phyloP scores from a whole-genome alignment of 176 grass and related monocot genomes.

The Pontederia paniculata region DNA sequence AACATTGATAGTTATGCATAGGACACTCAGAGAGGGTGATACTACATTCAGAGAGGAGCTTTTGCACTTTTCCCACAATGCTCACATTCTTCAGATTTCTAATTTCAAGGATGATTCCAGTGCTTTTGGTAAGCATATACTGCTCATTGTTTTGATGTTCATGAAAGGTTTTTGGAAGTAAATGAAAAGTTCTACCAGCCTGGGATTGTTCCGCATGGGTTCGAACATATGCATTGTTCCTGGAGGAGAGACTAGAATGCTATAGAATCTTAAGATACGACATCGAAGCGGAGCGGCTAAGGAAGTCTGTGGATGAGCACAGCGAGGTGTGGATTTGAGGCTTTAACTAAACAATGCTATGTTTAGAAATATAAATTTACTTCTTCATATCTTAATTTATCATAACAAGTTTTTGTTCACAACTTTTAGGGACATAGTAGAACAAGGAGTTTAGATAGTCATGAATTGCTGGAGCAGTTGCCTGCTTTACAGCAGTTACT shows the following conservation, averaged over 20 bases:
- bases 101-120: conserved; percentile 20
- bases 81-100: conserved; percentile 7
- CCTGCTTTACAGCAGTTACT: conserved; percentile 77
- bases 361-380: neutral
- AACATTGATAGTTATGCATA: conserved; percentile 17
- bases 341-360: neutral
- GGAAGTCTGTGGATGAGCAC: conserved; percentile 45
- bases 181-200: conserved; percentile 25
- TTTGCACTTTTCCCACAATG: neutral
- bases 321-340: conserved; percentile 30
- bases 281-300: conserved; percentile 56
- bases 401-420: neutral
- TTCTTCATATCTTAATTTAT: neutral
- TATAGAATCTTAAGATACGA: conserved; percentile 71
- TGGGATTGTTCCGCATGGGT: conserved; percentile 94
- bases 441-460: conserved; percentile 55
- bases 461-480: conserved; percentile 71
- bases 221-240: conserved; percentile 63
- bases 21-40: conserved; percentile 13
- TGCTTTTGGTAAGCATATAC: neutral
- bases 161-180: no score
- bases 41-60: conserved; percentile 12
- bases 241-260: conserved; percentile 81
- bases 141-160: no score
- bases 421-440: conserved; percentile 62